These are phyloP conservation scores for Asterella californica DNA, from an alignment of 225 moss, liverwort and hornwort species.

Conservation along the genomic window DNA sequence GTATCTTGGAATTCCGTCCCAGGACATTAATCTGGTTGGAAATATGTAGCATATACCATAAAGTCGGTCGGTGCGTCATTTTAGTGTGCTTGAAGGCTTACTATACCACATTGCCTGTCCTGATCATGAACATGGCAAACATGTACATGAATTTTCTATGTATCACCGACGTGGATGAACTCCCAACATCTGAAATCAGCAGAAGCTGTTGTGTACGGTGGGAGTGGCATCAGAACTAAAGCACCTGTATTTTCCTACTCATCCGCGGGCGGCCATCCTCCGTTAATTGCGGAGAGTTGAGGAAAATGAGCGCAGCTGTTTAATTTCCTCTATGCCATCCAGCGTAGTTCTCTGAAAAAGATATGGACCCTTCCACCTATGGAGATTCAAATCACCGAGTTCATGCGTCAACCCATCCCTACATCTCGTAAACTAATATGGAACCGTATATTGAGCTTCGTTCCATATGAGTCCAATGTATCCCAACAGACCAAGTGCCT, in stretches of 20 bases:
- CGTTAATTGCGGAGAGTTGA: background rate
- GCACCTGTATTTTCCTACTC: background rate
- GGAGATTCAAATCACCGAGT: background rate
- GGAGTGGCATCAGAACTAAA: background rate
- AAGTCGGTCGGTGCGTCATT: background rate
- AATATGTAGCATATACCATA: background rate
- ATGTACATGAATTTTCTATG: background rate
- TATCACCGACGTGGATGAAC: background rate
- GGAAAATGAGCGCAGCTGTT: background rate
- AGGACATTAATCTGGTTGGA: no score
- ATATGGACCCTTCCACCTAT: background rate
- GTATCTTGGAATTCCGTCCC: background rate
- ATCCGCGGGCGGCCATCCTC: background rate
- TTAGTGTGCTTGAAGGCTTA: background rate
- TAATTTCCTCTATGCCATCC: background rate
- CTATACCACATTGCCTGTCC: background rate
- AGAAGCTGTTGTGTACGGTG: background rate
- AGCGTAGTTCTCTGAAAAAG: background rate
- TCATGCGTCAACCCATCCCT: background rate
- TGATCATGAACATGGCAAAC: background rate
- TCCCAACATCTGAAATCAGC: no score
- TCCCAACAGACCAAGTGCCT: background rate
- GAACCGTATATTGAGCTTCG: no score
- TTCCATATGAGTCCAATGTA: background rate
- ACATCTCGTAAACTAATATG: background rate